Evolutionary conservation across 2,329 filamentous ascomycete species (phyloP), one percentile per base, ranked within the genome.

Genomic region (Exophiala xenobiotica): DNA sequence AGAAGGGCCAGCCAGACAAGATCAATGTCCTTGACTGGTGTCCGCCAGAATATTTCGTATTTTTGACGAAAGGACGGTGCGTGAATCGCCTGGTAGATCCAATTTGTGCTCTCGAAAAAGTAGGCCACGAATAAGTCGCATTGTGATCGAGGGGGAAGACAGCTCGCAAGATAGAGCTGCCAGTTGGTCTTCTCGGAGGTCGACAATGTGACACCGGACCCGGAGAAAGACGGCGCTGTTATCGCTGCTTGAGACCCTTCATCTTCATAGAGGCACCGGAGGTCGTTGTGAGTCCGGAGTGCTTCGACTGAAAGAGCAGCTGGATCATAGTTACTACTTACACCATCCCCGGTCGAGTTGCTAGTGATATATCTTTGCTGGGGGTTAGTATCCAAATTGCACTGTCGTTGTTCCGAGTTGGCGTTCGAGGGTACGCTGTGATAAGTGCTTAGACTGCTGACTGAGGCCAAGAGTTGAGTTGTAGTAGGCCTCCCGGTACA

Each of bases 1-100:
- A 68, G 49, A 1, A 68, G 59, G 4, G 65, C 61, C 2, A 67
- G 46, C 64, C 65, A 67, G 31, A 67, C 62, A 4, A 68, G 52
- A 51, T 67, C 65, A 19, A 66, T 56, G 18, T 65, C 58, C 19
- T 61, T 47, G 2, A 63, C 46, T 3, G 53, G 54, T 12, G 41
- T 52, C 2, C 56, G 46, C 66, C 66, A 67, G 23, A 68, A 61
- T 11, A 38, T 29, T 1, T 55, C 53, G 40, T 67, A 67, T 43
- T 62, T 53, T 14, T 47, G 53, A 27, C 49, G 57, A 39, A 63
- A 64, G 24, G 59, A 60, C 6, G 61, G 58, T 18, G 53, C 47
- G 27, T 64, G 61, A 12, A 64, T 56, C 4, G 56, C 48, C 37
- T 67, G 64, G 48, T 65, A 66, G 7, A 66, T 56, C 56, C 61